These are phyloP conservation scores for Solanum habrochaites DNA, from an alignment of 257 asterid genomes.

Conservation along the genomic window DNA sequence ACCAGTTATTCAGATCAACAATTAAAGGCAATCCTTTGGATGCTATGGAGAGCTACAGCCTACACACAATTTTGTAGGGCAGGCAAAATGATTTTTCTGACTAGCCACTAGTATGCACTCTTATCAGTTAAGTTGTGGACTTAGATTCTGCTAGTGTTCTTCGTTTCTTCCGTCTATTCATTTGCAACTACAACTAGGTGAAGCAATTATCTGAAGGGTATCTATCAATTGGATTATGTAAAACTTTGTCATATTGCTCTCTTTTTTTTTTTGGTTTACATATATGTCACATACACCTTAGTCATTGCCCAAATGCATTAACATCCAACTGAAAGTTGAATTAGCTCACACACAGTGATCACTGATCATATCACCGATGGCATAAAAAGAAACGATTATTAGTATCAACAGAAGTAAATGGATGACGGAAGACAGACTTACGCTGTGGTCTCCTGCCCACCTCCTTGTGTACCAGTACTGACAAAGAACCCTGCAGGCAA, in stretches of 20 bases:
- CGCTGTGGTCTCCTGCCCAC: slow-evolving; percentile 99
- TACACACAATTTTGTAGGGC: background rate
- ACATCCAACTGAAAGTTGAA: background rate
- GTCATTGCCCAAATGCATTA: background rate
- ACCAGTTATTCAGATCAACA: background rate
- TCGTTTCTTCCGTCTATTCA: background rate
- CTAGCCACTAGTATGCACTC: background rate
- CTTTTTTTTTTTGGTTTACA: background rate
- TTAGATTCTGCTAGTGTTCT: background rate
- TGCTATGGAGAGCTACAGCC: background rate
- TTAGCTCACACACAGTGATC: background rate
- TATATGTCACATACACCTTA: background rate
- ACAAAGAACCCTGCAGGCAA: slow-evolving; percentile 95
- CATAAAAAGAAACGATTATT: background rate
- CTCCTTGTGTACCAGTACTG: slow-evolving; percentile 99
- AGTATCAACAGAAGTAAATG: background rate
- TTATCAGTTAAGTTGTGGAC: background rate
- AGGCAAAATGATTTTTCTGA: background rate
- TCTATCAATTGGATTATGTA: background rate
- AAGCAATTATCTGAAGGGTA: background rate
- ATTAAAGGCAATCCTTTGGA: background rate
- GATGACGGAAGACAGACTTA: slow-evolving; percentile 19
- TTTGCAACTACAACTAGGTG: background rate
- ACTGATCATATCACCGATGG: background rate
- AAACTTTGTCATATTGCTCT: background rate